Evolutionary conservation across 768 basidiomycete genomes (phyloP), one percentile per base, ranked within the genome.

Genomic region (Termitomyces sp.): DNA sequence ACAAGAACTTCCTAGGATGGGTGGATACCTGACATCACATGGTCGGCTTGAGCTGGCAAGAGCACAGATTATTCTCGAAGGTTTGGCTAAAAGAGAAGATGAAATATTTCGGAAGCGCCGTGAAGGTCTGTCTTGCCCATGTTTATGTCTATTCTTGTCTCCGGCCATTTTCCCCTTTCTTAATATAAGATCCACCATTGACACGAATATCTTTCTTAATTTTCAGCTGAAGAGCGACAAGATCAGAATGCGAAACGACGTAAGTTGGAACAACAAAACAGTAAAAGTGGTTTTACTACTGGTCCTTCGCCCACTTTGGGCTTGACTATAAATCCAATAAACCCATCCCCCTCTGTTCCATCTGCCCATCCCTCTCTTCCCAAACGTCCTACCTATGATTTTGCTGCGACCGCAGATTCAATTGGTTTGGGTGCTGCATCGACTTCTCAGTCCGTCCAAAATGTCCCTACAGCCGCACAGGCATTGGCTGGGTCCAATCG

Each of bases 11-110:
- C 86, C 91, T 37, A 82, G 89, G 66, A 98, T 99, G 97, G 96
- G 95, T 53, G 97, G 97, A 46, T 99, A 98, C 73, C 66, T 98
- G 66, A 95, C 96, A 49, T 87, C 97, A 67, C 88, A 97, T 71
- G 97, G 97, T 56, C 80, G 83, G 65, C 80, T 98, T 70, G 87
- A 93, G 68, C 75, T 98, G 61, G 75, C 82, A 50, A 80, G 95
- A 71, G 91, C 87, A 48, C 89, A 97, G 76, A 86, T 98, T 67
- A 97, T 99, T 66, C 82, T 99, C 70, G 91, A 96, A 71, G 95
- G 94, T 58, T 78, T 99, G 60, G 94, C 96, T n/a, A 81, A 79
- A 70, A 78, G 89, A 67, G 97, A 99, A 75, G 94, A 96, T 74
- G 94, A 94, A 48, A 98, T 99, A 63, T 98, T 99, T 74, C 78